A percentile compares a stretch with the other conserved stretches of the same genome.
Conservation (phyloP, 1,139 yeast genomes). For the Debaryomyces fabryi region DNA sequence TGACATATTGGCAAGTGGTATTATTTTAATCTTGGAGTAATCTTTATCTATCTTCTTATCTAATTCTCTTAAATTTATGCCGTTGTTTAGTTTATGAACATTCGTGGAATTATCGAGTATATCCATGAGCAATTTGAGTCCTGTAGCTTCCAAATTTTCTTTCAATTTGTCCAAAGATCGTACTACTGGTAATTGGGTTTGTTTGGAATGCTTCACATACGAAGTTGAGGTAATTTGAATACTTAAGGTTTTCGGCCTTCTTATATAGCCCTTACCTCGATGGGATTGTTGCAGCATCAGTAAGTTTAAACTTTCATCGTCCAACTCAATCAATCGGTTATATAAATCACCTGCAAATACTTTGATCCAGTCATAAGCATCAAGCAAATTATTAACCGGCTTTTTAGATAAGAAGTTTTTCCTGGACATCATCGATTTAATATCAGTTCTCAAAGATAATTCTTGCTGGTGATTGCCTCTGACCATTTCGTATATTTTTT, state of each 20-base stretch:
- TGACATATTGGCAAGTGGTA: conserved; percentile 54
- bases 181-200: conserved; percentile 43
- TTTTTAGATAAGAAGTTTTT: conserved; percentile 66
- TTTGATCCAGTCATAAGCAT: conserved; percentile 75
- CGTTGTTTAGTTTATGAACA: conserved; percentile 32
- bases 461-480: conserved; percentile 62
- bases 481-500: conserved; percentile 57
- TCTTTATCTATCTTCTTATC: conserved; percentile 16
- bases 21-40: conserved; percentile 33
- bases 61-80: conserved; percentile 40
- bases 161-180: conserved; percentile 44
- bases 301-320: conserved; percentile 60
- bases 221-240: conserved; percentile 31
- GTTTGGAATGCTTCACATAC: conserved; percentile 43
- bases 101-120: conserved; percentile 29
- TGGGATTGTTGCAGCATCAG: conserved; percentile 27
- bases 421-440: conserved; percentile 87
- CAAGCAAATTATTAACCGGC: conserved; percentile 57
- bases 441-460: conserved; percentile 58
- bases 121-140: conserved; percentile 37
- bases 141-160: conserved; percentile 27
- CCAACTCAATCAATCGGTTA: conserved; percentile 70
- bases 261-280: conserved; percentile 28
- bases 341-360: conserved; percentile 82
- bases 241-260: conserved; percentile 57